A percentile compares a stretch with the other conserved stretches of the same genome.
These are phyloP conservation scores for Candida morakotiae DNA, from an alignment of 805 yeast species.

Conservation along the genomic window DNA sequence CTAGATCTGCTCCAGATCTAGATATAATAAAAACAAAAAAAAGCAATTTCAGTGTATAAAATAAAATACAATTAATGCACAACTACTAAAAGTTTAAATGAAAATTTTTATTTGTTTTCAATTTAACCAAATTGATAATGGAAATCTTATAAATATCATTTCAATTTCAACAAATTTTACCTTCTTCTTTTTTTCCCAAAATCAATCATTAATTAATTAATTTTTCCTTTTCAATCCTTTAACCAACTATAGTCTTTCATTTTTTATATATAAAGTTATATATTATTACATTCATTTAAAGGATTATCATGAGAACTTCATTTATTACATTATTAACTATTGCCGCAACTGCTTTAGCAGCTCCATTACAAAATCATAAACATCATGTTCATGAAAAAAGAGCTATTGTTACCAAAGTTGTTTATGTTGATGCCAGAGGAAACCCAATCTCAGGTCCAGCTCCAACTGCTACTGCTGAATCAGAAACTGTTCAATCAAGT, in stretches of 20 bases:
- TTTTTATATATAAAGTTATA: not conserved
- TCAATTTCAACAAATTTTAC: not conserved
- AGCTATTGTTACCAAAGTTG: constrained; percentile 36
- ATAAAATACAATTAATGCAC: no score
- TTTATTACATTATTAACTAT: constrained; percentile 21
- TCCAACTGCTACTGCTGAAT: constrained; percentile 6
- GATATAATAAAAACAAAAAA: not conserved
- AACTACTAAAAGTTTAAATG: not conserved
- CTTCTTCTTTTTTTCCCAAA: not conserved
- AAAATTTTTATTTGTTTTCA: constrained; percentile 2
- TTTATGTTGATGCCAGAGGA: constrained; percentile 30
- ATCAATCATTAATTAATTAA: not conserved
- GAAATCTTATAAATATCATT: not conserved
- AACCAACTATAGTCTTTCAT: constrained; percentile 13
- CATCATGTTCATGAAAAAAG: constrained; percentile 32
- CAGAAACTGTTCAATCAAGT: constrained; percentile 10
- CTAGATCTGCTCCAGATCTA: not conserved
- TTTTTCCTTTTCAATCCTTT: not conserved
- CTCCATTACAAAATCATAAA: constrained; percentile 35
- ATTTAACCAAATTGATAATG: constrained; percentile 3
- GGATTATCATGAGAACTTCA: constrained; percentile 26
- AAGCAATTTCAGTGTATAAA: not conserved
- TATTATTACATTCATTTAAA: no score
- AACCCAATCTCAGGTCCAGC: constrained; percentile 31
- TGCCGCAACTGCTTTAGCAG: constrained; percentile 26